phyloP scores from a whole-genome alignment of 192 early-diverging fungal species.

The Phlyctochytrium arcticum region DNA sequence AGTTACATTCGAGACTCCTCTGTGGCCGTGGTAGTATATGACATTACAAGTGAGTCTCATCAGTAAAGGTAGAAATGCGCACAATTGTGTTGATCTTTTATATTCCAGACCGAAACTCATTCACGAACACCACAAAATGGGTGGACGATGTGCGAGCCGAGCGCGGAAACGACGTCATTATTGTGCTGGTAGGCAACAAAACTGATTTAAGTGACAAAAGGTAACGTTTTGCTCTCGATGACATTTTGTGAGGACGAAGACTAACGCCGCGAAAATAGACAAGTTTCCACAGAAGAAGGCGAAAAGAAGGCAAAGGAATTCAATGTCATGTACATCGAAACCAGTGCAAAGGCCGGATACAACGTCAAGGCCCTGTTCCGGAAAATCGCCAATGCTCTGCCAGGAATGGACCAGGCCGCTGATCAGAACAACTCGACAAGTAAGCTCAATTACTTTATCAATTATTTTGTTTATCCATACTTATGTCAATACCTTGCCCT shows the following conservation, averaged over 20 bases:
- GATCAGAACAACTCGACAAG: conserved; percentile 7
- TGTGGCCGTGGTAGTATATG: conserved; percentile 95
- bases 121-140: conserved; percentile 97
- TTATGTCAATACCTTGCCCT: not conserved
- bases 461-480: too few species aligned
- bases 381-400: conserved; percentile 91
- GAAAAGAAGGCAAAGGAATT: conserved; percentile 96
- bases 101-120: conserved; percentile 84
- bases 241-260: not conserved
- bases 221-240: conserved; percentile 30
- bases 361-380: conserved; percentile 98
- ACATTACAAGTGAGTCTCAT: conserved; percentile 79
- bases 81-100: not conserved
- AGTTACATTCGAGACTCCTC: conserved; percentile 98
- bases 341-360: conserved; percentile 97
- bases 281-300: conserved; percentile 94
- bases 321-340: conserved; percentile 99
- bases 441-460: not conserved
- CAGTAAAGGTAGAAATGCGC: not conserved
- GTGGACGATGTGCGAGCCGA: conserved; percentile 98
- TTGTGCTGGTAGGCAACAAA: conserved; percentile 99
- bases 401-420: conserved; percentile 64
- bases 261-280: conserved; percentile 35
- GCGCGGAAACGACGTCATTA: conserved; percentile 96
- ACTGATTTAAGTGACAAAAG: conserved; percentile 95